Conservation (phyloP, 768 basidiomycete genomes). For the Phallus indusiatus region DNA sequence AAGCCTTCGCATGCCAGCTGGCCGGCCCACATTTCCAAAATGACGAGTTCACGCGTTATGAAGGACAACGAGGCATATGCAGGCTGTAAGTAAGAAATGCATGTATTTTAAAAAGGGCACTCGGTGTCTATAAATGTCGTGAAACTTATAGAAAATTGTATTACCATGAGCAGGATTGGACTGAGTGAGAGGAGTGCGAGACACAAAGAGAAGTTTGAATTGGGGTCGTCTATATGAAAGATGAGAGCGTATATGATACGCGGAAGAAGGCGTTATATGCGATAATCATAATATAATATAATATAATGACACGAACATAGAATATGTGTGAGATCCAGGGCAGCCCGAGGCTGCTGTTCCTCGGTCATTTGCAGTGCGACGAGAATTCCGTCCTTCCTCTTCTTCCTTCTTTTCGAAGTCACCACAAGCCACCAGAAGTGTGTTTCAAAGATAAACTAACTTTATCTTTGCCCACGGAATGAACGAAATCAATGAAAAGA, state of each 20-base stretch:
- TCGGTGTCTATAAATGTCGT: constrained; percentile 17
- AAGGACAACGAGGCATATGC: constrained; percentile 70
- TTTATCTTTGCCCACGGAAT: background rate
- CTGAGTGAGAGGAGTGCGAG: constrained; percentile 58
- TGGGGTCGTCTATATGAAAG: constrained; percentile 43
- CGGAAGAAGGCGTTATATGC: background rate
- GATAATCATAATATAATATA: no score
- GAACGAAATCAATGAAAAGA: background rate
- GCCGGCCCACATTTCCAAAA: constrained; percentile 78
- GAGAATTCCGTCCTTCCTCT: background rate
- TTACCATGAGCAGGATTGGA: constrained; percentile 66
- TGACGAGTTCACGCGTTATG: constrained; percentile 68
- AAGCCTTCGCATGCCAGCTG: constrained; percentile 63
- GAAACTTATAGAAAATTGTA: background rate
- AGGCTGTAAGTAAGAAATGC: constrained; percentile 42
- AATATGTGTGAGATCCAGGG: background rate
- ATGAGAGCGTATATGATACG: constrained; percentile 1
- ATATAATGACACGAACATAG: background rate
- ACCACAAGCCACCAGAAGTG: background rate
- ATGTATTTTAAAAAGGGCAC: constrained; percentile 5
- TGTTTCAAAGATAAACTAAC: background rate
- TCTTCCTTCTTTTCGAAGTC: background rate
- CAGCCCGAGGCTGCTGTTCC: background rate
- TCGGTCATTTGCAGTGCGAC: background rate
- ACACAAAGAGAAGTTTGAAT: constrained; percentile 44